Percentiles rank a stretch among this genome's conserved stretches.
These are phyloP conservation scores for Albugo laibachii DNA, from an alignment of 352 stramenopile genomes.

Conservation along the genomic window DNA sequence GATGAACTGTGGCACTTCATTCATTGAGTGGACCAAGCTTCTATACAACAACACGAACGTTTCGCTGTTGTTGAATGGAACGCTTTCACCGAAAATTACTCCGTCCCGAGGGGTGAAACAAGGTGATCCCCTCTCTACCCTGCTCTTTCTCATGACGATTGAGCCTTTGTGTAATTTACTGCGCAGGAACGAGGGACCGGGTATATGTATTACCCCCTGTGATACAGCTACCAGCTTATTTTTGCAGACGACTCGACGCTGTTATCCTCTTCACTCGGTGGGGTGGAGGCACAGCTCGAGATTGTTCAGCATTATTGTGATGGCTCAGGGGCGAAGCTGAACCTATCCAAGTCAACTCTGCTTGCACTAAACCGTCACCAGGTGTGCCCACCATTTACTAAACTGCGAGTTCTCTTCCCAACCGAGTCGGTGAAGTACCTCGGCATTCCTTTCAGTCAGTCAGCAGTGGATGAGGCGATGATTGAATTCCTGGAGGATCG, in stretches of 20 bases:
- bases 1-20: slow-evolving; percentile 4
- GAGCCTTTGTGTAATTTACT: slow-evolving; percentile 4
- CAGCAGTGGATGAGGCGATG: slow-evolving; percentile 2
- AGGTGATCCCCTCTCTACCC: slow-evolving; percentile 4
- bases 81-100: slow-evolving; percentile 4
- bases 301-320: slow-evolving; percentile 4
- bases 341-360: slow-evolving; percentile 5
- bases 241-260: slow-evolving; percentile 7
- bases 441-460: slow-evolving; percentile 4
- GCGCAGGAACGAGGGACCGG: background rate
- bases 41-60: slow-evolving; percentile 4
- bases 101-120: slow-evolving; percentile 6
- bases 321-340: slow-evolving; percentile 2
- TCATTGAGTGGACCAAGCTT: slow-evolving; percentile 4
- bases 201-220: background rate
- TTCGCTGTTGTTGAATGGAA: slow-evolving; percentile 6
- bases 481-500: slow-evolving; percentile 4
- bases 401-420: slow-evolving; percentile 1
- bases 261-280: slow-evolving; percentile 1
- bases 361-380: slow-evolving; percentile 5
- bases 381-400: background rate
- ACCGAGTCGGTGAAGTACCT: slow-evolving; percentile 5
- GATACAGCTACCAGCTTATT: slow-evolving; percentile 1
- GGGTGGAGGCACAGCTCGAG: slow-evolving; percentile 2
- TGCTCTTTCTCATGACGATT: slow-evolving; percentile 6